Conservation (phyloP, 2,329 filamentous ascomycete genomes). For the Fusarium graminum region DNA sequence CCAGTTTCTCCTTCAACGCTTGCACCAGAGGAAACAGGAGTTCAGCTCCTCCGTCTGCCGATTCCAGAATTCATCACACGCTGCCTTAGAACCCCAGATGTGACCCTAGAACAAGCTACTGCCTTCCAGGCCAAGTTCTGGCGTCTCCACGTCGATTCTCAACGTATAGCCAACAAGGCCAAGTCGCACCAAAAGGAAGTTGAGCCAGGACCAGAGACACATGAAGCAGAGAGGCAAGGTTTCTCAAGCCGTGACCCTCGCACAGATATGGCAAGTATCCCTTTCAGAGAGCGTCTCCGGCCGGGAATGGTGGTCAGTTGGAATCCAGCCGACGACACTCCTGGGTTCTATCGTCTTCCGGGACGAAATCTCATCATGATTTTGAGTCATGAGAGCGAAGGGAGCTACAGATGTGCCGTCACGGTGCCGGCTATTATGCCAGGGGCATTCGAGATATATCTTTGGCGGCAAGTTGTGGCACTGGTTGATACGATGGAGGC, state of each 20-base stretch:
- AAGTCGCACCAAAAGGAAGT: background rate
- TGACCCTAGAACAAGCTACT: slow-evolving; percentile 56
- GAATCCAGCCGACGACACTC: slow-evolving; percentile 38
- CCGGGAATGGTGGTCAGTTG: slow-evolving; percentile 59
- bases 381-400: slow-evolving; percentile 48
- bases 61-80: slow-evolving; percentile 57
- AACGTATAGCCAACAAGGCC: slow-evolving; percentile 31
- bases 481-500: slow-evolving; percentile 54
- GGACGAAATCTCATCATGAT: slow-evolving; percentile 52
- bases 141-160: slow-evolving; percentile 58
- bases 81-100: slow-evolving; percentile 55
- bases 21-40: slow-evolving; percentile 58
- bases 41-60: slow-evolving; percentile 58
- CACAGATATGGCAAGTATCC: slow-evolving; percentile 39
- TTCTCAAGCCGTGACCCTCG: slow-evolving; percentile 52
- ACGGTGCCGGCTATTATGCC: slow-evolving; percentile 53
- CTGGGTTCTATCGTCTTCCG: slow-evolving; percentile 28
- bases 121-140: slow-evolving; percentile 60
- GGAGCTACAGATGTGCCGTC: slow-evolving; percentile 55
- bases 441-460: slow-evolving; percentile 56
- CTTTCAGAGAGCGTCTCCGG: slow-evolving; percentile 57
- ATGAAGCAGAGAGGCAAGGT: slow-evolving; percentile 6
- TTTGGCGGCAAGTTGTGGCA: slow-evolving; percentile 57
- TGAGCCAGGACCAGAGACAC: background rate
- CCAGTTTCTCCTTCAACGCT: slow-evolving; percentile 52